Evolutionary conservation across 495 filamentous ascomycete genomes (phyloP).

Genomic region (Acidomyces sp.): DNA sequence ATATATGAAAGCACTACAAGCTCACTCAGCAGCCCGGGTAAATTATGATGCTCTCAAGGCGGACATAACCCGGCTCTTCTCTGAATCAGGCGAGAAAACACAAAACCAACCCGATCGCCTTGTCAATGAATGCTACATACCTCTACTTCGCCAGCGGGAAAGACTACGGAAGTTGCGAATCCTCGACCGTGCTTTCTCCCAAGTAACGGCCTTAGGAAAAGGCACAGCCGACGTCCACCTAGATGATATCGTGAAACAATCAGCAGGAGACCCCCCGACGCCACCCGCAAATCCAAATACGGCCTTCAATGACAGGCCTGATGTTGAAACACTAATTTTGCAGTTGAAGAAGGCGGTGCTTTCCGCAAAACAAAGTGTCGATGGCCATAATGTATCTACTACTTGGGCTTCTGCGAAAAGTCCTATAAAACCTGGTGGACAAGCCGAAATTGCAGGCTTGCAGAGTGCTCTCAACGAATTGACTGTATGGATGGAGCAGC

Average conservation of each 20-base stretch:
- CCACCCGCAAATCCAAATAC: slow-evolving; percentile 3
- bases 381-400: background rate
- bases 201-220: background rate
- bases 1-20: slow-evolving; percentile 23
- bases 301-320: slow-evolving; percentile 3
- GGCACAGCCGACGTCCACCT: background rate
- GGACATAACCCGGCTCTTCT: slow-evolving; percentile 8
- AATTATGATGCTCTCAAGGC: slow-evolving; percentile 20
- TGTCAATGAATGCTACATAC: slow-evolving; percentile 2
- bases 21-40: slow-evolving; percentile 13
- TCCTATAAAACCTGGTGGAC: too few species aligned
- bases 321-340: slow-evolving; percentile 12
- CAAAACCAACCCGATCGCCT: background rate
- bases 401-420: background rate
- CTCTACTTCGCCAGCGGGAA: slow-evolving; percentile 14
- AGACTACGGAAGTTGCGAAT: slow-evolving; percentile 12
- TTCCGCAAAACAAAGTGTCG: slow-evolving; percentile 2
- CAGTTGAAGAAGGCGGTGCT: slow-evolving; percentile 19
- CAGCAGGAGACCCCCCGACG: slow-evolving; percentile 11
- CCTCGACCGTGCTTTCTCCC: slow-evolving; percentile 6
- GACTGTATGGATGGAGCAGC: slow-evolving; percentile 26
- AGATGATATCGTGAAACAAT: slow-evolving; percentile 9
- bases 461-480: slow-evolving; percentile 24
- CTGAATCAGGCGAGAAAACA: background rate
- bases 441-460: slow-evolving; percentile 22